These are phyloP conservation scores for Cryphonectria parasitica DNA, from an alignment of 2,329 filamentous ascomycete genomes.

Conservation along the genomic window DNA sequence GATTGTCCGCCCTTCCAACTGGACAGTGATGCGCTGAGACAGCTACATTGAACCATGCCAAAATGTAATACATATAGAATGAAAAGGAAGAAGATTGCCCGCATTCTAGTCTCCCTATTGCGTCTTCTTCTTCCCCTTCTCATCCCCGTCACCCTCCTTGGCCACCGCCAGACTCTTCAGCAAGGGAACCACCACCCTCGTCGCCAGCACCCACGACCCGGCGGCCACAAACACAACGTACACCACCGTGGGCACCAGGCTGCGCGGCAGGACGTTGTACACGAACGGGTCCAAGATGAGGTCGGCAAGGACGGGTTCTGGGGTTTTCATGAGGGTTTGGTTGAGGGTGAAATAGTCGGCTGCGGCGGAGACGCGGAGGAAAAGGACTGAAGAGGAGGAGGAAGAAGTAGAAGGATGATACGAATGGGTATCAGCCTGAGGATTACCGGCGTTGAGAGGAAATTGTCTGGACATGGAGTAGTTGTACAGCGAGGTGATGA, in stretches of 20 bases:
- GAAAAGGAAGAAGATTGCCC: neutral
- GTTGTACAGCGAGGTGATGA: slow-evolving; percentile 66
- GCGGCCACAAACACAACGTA: slow-evolving; percentile 70
- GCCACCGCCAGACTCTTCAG: slow-evolving; percentile 33
- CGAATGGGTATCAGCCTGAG: neutral
- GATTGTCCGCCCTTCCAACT: neutral
- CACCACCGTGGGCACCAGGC: slow-evolving; percentile 70
- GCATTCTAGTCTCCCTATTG: slow-evolving; percentile 33
- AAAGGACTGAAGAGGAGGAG: slow-evolving; percentile 56
- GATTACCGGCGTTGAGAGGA: slow-evolving; percentile 22
- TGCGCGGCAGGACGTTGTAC: slow-evolving; percentile 77
- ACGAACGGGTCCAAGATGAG: slow-evolving; percentile 85
- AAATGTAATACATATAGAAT: too few species aligned
- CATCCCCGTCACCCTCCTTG: slow-evolving; percentile 22
- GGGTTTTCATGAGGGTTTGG: slow-evolving; percentile 71
- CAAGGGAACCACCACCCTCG: slow-evolving; percentile 38
- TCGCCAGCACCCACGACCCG: slow-evolving; percentile 49
- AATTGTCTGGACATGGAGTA: slow-evolving; percentile 60
- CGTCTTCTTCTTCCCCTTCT: slow-evolving; percentile 43
- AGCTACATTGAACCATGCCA: neutral
- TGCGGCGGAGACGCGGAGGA: slow-evolving; percentile 74
- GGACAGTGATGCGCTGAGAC: neutral
- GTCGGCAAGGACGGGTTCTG: slow-evolving; percentile 77
- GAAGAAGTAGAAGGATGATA: slow-evolving; percentile 7
- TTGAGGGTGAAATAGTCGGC: slow-evolving; percentile 87